These are phyloP conservation scores for Phytopythium boreale DNA, from an alignment of 352 stramenopile species.

Conservation along the genomic window DNA sequence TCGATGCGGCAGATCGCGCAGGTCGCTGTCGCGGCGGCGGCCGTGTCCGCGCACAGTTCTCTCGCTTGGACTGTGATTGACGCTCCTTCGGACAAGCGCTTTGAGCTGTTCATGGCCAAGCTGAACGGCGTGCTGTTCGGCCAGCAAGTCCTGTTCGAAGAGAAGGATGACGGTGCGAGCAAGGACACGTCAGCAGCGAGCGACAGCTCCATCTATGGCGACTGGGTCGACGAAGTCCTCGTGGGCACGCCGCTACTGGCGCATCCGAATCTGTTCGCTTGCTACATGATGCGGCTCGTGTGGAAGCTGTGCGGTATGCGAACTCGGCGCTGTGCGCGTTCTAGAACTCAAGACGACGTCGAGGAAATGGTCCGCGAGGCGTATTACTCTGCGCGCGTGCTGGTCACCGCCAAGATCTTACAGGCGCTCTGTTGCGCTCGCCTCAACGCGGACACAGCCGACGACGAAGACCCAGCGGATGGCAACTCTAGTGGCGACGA, in stretches of 20 bases:
- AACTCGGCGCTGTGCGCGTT: background rate
- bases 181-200: constrained; percentile 10
- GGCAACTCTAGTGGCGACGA: constrained; percentile 6
- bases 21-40: constrained; percentile 34
- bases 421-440: constrained; percentile 48
- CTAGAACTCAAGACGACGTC: constrained; percentile 22
- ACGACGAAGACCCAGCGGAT: constrained; percentile 5
- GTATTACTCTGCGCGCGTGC: constrained; percentile 50
- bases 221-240: constrained; percentile 22
- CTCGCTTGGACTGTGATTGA: constrained; percentile 44
- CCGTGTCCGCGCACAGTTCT: constrained; percentile 36
- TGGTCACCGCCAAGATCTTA: constrained; percentile 59
- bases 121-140: constrained; percentile 70
- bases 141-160: constrained; percentile 65
- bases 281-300: constrained; percentile 51
- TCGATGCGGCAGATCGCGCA: constrained; percentile 61
- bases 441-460: constrained; percentile 9
- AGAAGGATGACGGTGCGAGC: constrained; percentile 36
- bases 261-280: constrained; percentile 45
- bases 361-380: constrained; percentile 48
- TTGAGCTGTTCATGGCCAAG: constrained; percentile 43
- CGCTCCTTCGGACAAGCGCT: constrained; percentile 30
- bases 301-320: constrained; percentile 28
- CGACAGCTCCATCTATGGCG: constrained; percentile 10
- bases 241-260: constrained; percentile 41